phyloP scores from a whole-genome alignment of 129 eudicot genomes.

The Ambrosia artemisiifolia region DNA sequence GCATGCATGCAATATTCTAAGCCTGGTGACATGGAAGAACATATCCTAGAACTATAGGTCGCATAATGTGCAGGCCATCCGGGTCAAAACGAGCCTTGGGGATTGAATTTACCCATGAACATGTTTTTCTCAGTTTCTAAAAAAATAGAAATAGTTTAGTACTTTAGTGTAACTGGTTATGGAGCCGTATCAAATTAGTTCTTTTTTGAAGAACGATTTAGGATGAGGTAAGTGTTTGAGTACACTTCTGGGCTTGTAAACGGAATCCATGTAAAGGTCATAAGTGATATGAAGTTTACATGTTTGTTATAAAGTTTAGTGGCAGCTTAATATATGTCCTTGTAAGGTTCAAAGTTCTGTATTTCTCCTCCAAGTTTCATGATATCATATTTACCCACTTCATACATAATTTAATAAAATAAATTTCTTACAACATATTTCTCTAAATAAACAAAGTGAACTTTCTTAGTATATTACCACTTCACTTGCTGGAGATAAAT shows the following conservation, averaged over 20 bases:
- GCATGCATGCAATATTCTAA: not conserved
- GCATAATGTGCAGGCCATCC: not conserved
- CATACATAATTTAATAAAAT: not conserved
- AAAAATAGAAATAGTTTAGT: not conserved
- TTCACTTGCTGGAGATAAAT: not conserved
- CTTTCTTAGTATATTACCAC: not conserved
- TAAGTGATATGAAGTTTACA: not conserved
- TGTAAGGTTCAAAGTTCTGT: not conserved
- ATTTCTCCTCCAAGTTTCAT: not conserved
- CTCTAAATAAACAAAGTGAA: not conserved
- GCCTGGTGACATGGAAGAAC: not conserved
- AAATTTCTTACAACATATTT: not conserved
- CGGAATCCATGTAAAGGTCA: not conserved
- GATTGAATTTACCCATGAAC: not conserved
- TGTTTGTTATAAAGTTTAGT: not conserved
- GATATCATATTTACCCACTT: not conserved
- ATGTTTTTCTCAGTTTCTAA: not conserved
- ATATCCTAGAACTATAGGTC: conserved; percentile 3
- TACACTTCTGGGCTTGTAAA: not conserved
- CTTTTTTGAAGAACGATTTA: not conserved
- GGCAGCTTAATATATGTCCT: not conserved
- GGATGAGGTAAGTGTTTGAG: not conserved
- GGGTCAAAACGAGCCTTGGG: not conserved
- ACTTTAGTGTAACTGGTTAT: not conserved
- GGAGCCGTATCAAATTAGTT: not conserved